Base-by-base conservation (phyloP, 2,329 filamentous ascomycete species). In the Fusarium avenaceum region DNA sequence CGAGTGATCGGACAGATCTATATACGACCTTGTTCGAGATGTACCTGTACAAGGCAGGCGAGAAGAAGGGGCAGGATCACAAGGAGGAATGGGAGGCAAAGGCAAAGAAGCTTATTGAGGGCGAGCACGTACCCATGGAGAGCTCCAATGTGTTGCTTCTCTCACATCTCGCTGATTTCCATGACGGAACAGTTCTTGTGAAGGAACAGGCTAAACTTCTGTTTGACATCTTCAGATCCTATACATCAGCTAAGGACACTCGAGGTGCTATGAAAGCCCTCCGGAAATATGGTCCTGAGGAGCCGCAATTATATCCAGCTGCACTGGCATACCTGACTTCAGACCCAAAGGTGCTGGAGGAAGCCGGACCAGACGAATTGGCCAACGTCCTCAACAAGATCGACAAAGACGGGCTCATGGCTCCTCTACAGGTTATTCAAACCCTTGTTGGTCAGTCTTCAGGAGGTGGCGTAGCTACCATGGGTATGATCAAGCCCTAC, bases 11-110 rank as follows among this genome's bases (percentile, higher is more conserved):
- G 67, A 87, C 90, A 2, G 96, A 99, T 77, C 85, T 99, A 17
- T 96, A 96, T 75, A 98, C 95, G 0, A 97, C 96, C 0, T 79
- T 99, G 15, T 98, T 99, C 75, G 96, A 99, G 78, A 98, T 99
- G 92, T 99, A 98, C 76, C 83, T 99, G 10, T 92, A 97, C 78
- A 96, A 94, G 72, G 92, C 95, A 22, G 91, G 89, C 61, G 88
- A 90, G 59, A 90, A 90, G 74, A 92, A 90, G 73, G 90, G 90
- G 11, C 83, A 84, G 46, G 79, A 78, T 76, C 80, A 94, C 65
- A 89, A 90, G 67, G 87, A 91, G 71, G 87, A 91, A 67, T 99
- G 96, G 95, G 93, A 97, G 76, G 85, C 85, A 43, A 97, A 96
- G 77, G 96, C 96, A 0, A 97, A 96, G 81, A 90, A 89, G 65